Evolutionary conservation across 1,139 yeast genomes (phyloP), one percentile per base, ranked within the genome.

Genomic region (Candida dubliniensis): DNA sequence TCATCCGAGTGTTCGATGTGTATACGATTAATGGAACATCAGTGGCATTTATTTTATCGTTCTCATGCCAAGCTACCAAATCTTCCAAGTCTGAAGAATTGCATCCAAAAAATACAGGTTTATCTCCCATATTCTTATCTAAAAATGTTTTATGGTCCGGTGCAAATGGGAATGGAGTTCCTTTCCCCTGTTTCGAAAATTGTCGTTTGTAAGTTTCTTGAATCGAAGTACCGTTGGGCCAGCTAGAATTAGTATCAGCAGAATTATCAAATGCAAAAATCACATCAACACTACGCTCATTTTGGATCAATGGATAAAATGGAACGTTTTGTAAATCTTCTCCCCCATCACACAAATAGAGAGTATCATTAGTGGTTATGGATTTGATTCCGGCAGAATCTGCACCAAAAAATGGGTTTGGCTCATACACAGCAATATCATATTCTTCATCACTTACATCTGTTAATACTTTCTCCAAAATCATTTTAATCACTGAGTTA

Each of bases 341-440:
- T 52, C 96, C 96, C 48, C 96, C 96, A 60, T 90, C 97, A n/a
- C 83, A 91, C 48, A 89, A 71, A 57, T 66, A 78, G 36, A 90
- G 71, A 3, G 77, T 67, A 5, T 75, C 72, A 55, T 62, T 59
- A 42, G 55, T 44, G 41, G 63, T 50, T 45, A 74, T 61, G 41
- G 55, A 53, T 26, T 55, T 58, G 43, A 53, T 52, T 11, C 56
- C 56, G 35, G 53, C 57, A 14, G 56, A 52, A 6, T 52, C 51
- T n/a, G 53, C 48, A 3, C 57, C 51, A 40, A 52, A 56, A 52
- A 71, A 73, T 7, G 78, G 78, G 48, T 73, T 73, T 11, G 78
- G 78, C 8, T 52, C 45, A 53, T 71, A 73, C 8, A 62, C 49
- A 1, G 78, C 78, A 38, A 73, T 65, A 47, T 73, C 78, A 39